Conservation (phyloP, 164 flowering plant genomes). For the Akebia trifoliata region DNA sequence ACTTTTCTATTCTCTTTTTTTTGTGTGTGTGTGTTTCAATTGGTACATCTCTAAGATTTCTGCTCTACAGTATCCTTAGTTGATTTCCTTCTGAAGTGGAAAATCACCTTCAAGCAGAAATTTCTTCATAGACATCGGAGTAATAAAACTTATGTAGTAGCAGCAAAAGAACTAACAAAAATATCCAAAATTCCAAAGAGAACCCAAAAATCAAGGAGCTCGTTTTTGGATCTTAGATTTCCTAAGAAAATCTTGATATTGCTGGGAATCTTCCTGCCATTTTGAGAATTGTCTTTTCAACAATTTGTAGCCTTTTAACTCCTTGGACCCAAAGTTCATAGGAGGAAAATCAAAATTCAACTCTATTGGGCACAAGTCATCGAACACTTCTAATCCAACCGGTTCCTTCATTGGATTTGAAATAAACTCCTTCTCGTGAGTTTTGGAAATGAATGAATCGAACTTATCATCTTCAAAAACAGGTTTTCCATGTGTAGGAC, state of each 20-base stretch:
- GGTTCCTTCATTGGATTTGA: conserved; percentile 12
- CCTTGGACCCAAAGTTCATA: conserved; percentile 24
- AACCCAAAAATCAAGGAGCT: neutral
- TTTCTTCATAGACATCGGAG: too few relatives aligned
- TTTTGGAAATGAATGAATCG: conserved; percentile 31
- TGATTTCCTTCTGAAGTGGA: too few relatives aligned
- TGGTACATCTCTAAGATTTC: too few relatives aligned
- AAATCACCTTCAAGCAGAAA: too few relatives aligned
- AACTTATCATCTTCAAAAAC: conserved; percentile 19
- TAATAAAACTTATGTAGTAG: too few relatives aligned
- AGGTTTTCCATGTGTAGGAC: conserved; percentile 4
- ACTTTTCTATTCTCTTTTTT: too few relatives aligned
- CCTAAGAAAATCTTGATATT: conserved; percentile 18
- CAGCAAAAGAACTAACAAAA: too few relatives aligned
- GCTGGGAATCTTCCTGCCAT: conserved; percentile 40
- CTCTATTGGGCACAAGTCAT: conserved; percentile 53
- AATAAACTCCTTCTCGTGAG: conserved; percentile 12
- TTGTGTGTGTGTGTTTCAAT: too few relatives aligned
- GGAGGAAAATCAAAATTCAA: conserved; percentile 41
- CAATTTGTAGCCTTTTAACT: conserved; percentile 28
- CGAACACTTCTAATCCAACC: conserved; percentile 40
- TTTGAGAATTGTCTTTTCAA: conserved; percentile 43
- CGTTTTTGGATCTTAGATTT: conserved; percentile 3
- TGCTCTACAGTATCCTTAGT: too few relatives aligned
- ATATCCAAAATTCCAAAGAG: too few relatives aligned